These are phyloP conservation scores for Coleophoma cylindrospora DNA, from an alignment of 2,329 filamentous ascomycete genomes.

Conservation along the genomic window DNA sequence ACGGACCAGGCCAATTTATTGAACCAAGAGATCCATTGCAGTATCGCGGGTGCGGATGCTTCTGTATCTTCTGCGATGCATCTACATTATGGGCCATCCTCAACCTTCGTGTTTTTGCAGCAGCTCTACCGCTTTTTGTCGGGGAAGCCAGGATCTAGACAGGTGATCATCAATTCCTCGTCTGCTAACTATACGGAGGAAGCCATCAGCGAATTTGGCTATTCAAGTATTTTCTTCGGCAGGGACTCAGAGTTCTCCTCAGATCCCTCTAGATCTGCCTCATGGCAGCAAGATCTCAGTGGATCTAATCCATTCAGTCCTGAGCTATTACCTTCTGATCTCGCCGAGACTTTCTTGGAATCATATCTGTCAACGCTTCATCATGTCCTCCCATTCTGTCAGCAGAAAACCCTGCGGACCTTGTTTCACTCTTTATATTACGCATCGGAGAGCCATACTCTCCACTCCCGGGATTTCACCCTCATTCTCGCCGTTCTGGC, in stretches of 20 bases:
- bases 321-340: too few species aligned
- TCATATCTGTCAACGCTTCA: too few species aligned
- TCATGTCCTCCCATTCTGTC: not conserved
- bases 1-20: too few species aligned
- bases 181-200: not conserved
- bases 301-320: too few species aligned
- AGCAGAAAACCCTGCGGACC: not conserved
- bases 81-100: slow-evolving; percentile 6
- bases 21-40: not conserved
- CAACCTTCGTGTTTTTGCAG: slow-evolving; percentile 3
- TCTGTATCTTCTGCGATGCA: slow-evolving; percentile 3
- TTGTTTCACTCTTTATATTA: not conserved
- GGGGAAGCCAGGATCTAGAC: not conserved
- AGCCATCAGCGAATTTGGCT: too few species aligned
- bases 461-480: slow-evolving; percentile 1
- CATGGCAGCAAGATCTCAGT: too few species aligned
- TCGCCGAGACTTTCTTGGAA: too few species aligned
- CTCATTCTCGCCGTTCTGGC: slow-evolving; percentile 2
- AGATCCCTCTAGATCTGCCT: too few species aligned
- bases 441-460: too few species aligned
- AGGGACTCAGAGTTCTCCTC: not conserved
- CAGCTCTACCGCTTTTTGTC: slow-evolving; percentile 6
- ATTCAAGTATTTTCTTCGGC: not conserved
- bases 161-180: slow-evolving; percentile 1
- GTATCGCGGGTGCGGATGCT: not conserved